A percentile compares a stretch with the other conserved stretches of the same genome.
phyloP scores from a whole-genome alignment of 306 rosid genomes.

The Pterocarpus santalinus region DNA sequence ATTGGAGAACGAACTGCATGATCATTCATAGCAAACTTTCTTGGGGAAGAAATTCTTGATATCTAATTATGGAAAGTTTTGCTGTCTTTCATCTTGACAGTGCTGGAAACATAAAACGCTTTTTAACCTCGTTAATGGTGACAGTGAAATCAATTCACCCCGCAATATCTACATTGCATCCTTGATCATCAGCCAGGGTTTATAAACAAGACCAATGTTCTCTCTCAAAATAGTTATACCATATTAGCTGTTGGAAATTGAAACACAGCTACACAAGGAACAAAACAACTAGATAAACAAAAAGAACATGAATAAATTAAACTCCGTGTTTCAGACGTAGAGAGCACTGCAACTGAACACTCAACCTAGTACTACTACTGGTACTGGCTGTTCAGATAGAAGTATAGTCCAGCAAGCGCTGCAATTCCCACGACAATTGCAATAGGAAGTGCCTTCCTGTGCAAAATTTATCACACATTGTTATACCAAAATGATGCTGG shows the following conservation, averaged over 20 bases:
- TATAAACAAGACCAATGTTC: slow-evolving; percentile 10
- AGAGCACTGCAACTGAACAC: not conserved
- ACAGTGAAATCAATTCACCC: slow-evolving; percentile 4
- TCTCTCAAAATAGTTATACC: slow-evolving; percentile 14
- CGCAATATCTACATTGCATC: not conserved
- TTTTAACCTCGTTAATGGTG: not conserved
- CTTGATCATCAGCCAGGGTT: not conserved
- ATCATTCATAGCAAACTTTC: not conserved
- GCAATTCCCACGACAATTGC: slow-evolving; percentile 72
- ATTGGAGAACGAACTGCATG: not conserved
- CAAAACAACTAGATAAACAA: not conserved
- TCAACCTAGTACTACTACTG: slow-evolving; percentile 17
- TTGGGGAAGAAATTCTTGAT: not conserved
- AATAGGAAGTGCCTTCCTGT: slow-evolving; percentile 76
- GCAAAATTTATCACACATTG: slow-evolving; percentile 1
- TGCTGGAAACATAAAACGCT: not conserved
- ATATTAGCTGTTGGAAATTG: not conserved
- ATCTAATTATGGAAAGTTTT: not conserved
- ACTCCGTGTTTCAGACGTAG: not conserved
- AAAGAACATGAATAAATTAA: not conserved
- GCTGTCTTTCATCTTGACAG: not conserved
- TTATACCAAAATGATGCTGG: not conserved
- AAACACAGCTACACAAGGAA: slow-evolving; percentile 16
- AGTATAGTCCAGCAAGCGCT: slow-evolving; percentile 74
- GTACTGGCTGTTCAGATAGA: slow-evolving; percentile 63